A percentile compares a stretch with the other conserved stretches of the same genome.
These are phyloP conservation scores for Cenchrus fungigraminus DNA, from an alignment of 176 grass and related monocot genomes.

Conservation along the genomic window DNA sequence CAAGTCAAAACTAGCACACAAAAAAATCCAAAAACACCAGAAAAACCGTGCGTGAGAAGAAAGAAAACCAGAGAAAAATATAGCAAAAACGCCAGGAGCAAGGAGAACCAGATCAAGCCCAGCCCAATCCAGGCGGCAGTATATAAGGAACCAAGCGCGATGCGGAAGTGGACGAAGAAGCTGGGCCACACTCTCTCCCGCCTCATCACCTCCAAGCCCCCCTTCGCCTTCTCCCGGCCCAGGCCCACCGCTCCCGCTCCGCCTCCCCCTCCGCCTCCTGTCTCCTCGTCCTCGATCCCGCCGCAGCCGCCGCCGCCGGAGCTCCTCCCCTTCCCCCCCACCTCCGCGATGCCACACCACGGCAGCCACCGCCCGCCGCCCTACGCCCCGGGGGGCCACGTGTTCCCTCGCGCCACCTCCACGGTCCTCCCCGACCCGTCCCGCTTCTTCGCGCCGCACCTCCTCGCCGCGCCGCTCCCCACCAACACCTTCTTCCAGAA, in stretches of 20 bases:
- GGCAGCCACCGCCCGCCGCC: slow-evolving; percentile 9
- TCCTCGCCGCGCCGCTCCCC: slow-evolving; percentile 77
- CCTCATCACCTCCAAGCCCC: slow-evolving; percentile 31
- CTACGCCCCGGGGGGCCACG: neutral
- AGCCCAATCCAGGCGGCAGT: neutral
- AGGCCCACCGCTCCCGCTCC: slow-evolving; percentile 20
- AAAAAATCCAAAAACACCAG: neutral
- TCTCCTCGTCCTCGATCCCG: neutral
- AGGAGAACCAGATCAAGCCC: neutral
- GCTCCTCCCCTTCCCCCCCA: neutral
- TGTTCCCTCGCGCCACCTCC: slow-evolving; percentile 72
- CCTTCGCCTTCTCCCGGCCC: slow-evolving; percentile 20
- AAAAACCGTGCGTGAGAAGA: neutral
- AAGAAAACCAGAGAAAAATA: neutral
- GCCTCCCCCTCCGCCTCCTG: neutral
- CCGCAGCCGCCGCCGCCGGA: slow-evolving; percentile 1
- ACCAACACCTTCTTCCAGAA: slow-evolving; percentile 99
- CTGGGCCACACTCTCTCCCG: slow-evolving; percentile 48
- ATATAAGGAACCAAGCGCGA: slow-evolving; percentile 21
- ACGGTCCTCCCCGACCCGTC: slow-evolving; percentile 81
- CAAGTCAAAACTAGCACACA: neutral
- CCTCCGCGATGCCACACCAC: slow-evolving; percentile 30
- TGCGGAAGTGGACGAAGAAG: slow-evolving; percentile 53
- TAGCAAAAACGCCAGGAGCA: no score
- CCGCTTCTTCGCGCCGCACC: slow-evolving; percentile 74